Evolutionary conservation across 1,284 basidiomycete species (phyloP), one percentile per base, ranked within the genome.

Genomic region (Microbotryum saponariae): DNA sequence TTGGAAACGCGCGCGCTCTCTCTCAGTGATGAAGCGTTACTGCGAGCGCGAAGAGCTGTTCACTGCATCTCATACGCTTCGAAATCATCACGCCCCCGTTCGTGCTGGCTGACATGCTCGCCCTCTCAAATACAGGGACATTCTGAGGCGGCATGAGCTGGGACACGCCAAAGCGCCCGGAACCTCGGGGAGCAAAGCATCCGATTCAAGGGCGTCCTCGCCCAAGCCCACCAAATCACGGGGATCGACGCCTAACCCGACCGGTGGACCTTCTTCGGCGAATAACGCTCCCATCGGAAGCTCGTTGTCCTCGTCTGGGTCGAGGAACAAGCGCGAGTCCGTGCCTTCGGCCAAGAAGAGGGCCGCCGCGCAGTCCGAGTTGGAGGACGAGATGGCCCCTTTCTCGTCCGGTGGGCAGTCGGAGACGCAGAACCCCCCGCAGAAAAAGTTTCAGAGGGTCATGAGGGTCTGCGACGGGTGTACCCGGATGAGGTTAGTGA

Each of bases 401-500:
- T 49, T 27, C n/a, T 21, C 48, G 21, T 49, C 48, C 12, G 48
- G 21, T 18, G 48, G 48, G 10, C 48, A 49, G 48, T 12, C 21
- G 10, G 48, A 4, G 48, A 20, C n/a, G 21, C 21, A 49, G 21
- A n/a, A 21, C 1, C 2, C 21, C 48, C 37, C 53, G 42, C 60
- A 62, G 12, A 49, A 56, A 20, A 68, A 68, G 45, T 59, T 60
- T 18, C 54, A 58, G 45, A 45, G 67, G 33, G 59, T 62, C 21
- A 59, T 62, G 20, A 45, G 67, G 29, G 67, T 65, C 0, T 68
- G 67, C 31, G 60, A 57, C 8, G 52, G 62, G 10, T 68, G 65
- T 55, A 60, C 64, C 47, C 60, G 60, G 44, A 58, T 58, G 55
- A 68, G 66, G 67, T 68, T 49, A 51, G 67, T 57, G n/a, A 1